These are phyloP conservation scores for Rhodomyrtus tomentosa DNA, from an alignment of 345 rosid genomes.

Conservation along the genomic window DNA sequence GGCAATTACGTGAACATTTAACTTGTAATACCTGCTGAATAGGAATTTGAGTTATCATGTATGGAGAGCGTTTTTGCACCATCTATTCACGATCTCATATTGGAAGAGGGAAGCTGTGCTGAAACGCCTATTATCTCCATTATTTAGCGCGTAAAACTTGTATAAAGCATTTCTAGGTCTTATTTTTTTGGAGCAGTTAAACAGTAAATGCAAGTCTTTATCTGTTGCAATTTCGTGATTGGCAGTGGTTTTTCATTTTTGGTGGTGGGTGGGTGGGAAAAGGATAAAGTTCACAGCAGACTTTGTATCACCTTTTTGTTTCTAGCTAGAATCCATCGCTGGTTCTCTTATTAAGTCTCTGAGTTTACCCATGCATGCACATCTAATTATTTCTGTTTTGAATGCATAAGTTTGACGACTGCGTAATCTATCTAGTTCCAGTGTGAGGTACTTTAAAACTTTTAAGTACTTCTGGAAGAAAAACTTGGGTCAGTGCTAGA, in stretches of 20 bases:
- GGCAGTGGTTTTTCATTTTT: neutral
- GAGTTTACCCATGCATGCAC: neutral
- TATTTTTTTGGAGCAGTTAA: neutral
- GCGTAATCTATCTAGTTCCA: neutral
- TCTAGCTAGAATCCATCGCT: neutral
- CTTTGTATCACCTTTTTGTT: neutral
- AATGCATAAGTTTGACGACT: neutral
- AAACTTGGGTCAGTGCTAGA: neutral
- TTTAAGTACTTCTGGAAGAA: neutral
- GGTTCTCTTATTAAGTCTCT: neutral
- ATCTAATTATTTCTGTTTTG: neutral
- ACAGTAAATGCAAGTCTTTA: neutral
- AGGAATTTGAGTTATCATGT: neutral
- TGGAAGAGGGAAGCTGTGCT: neutral
- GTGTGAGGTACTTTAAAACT: neutral
- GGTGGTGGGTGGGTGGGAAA: neutral
- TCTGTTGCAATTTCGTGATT: neutral
- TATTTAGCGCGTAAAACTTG: neutral
- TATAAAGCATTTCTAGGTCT: neutral
- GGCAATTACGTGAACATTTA: neutral
- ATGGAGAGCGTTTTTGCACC: neutral
- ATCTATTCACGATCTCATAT: neutral
- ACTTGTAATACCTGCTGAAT: neutral
- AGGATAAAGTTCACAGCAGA: neutral
- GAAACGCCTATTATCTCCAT: neutral